Conservation (phyloP, 2,329 filamentous ascomycete genomes). For the Aureobasidium sp. region DNA sequence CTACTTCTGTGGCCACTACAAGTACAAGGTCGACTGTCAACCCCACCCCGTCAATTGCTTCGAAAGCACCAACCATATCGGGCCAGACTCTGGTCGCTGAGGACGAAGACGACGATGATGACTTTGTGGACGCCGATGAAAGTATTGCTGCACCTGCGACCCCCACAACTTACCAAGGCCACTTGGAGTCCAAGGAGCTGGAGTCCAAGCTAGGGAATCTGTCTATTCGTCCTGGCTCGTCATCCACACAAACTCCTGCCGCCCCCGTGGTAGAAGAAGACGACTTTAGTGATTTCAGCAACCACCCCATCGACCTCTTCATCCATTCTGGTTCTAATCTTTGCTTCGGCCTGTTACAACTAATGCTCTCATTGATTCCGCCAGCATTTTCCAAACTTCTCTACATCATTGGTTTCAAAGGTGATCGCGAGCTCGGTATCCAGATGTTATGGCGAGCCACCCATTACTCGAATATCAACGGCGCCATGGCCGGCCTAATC, state of each 20-base stretch:
- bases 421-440: conserved; percentile 76
- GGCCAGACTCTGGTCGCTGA: conserved; percentile 19
- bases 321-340: conserved; percentile 83
- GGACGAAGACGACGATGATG: conserved; percentile 37
- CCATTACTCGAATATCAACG: conserved; percentile 76
- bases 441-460: conserved; percentile 87
- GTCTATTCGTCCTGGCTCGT: neutral
- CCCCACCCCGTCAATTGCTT: neutral
- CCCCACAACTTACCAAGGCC: conserved; percentile 42
- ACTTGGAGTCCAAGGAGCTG: conserved; percentile 31
- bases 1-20: conserved; percentile 5
- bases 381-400: conserved; percentile 83
- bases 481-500: conserved; percentile 77
- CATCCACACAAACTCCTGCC: neutral
- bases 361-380: conserved; percentile 88
- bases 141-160: conserved; percentile 39
- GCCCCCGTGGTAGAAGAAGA: conserved; percentile 37
- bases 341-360: conserved; percentile 78
- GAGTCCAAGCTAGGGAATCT: conserved; percentile 21
- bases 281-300: conserved; percentile 57
- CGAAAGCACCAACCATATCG: neutral
- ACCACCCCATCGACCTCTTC: conserved; percentile 73
- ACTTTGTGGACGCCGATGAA: conserved; percentile 54
- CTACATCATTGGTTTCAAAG: conserved; percentile 82
- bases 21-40: neutral